Conservation (phyloP, 2,329 filamentous ascomycete genomes). For the Fusarium burgessii region DNA sequence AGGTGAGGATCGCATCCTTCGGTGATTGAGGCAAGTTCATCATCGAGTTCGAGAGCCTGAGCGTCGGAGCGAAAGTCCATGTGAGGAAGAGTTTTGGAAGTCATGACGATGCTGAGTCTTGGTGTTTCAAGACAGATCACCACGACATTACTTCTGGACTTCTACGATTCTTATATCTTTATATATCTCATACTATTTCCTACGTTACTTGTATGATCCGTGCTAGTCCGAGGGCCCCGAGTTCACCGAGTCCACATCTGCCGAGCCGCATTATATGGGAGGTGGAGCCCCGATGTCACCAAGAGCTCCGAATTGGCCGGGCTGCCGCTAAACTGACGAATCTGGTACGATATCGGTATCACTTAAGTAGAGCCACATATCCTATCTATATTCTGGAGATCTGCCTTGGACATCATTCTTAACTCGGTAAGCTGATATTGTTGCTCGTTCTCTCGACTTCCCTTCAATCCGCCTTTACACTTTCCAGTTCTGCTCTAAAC, state of each 20-base stretch:
- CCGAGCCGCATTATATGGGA: neutral
- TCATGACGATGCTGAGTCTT: slow-evolving; percentile 9
- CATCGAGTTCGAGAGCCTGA: slow-evolving; percentile 47
- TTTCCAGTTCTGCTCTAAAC: neutral
- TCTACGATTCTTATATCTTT: neutral
- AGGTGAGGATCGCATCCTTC: slow-evolving; percentile 58
- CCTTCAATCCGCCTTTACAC: neutral
- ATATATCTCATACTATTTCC: neutral
- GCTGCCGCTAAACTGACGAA: neutral
- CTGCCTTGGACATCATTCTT: neutral
- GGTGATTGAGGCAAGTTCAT: slow-evolving; percentile 59
- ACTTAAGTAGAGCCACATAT: neutral
- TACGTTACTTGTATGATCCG: neutral
- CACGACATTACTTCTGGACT: neutral
- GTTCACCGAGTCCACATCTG: slow-evolving; percentile 4
- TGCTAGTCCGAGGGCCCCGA: slow-evolving; percentile 10
- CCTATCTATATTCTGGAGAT: neutral
- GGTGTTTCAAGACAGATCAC: neutral
- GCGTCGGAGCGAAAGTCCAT: slow-evolving; percentile 42
- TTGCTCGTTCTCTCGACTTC: neutral
- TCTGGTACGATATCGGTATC: neutral
- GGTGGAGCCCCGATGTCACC: neutral
- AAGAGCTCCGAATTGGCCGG: slow-evolving; percentile 1
- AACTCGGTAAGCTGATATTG: no score
- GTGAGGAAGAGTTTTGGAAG: slow-evolving; percentile 33